Evolutionary conservation across 2,329 filamentous ascomycete genomes (phyloP).

Genomic region (Zarea fungicola): DNA sequence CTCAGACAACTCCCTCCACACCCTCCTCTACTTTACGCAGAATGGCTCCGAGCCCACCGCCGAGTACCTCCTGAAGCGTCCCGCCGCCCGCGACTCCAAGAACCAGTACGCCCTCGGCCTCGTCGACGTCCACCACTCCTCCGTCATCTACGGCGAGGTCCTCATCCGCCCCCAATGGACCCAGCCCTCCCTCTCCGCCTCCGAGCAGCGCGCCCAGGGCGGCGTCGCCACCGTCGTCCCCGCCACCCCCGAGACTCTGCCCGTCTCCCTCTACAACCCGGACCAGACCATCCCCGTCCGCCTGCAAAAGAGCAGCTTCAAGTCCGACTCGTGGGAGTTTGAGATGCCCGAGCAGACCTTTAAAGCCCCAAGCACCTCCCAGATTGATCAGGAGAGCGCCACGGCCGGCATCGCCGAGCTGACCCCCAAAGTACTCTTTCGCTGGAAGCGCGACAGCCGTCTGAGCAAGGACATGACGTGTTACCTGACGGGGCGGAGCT

Average conservation of each 20-base stretch:
- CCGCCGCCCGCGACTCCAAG: constrained; percentile 60
- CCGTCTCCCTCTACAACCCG: constrained; percentile 89
- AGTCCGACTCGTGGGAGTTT: constrained; percentile 81
- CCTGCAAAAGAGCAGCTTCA: constrained; percentile 67
- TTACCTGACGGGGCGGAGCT: constrained; percentile 73
- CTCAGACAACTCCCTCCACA: constrained; percentile 50
- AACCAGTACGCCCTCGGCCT: constrained; percentile 86
- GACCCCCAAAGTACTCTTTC: constrained; percentile 74
- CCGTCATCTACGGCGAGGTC: constrained; percentile 83
- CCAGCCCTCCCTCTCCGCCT: constrained; percentile 73
- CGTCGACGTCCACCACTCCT: constrained; percentile 73
- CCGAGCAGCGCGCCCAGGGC: constrained; percentile 67
- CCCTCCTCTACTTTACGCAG: constrained; percentile 56
- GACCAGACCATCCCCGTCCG: constrained; percentile 74
- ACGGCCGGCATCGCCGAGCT: constrained; percentile 35
- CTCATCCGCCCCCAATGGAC: constrained; percentile 80
- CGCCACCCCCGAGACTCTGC: constrained; percentile 70
- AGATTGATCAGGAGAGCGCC: constrained; percentile 66
- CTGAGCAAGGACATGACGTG: constrained; percentile 85
- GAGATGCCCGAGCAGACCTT: constrained; percentile 86
- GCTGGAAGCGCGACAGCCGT: constrained; percentile 84
- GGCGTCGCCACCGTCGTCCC: constrained; percentile 62
- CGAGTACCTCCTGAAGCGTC: constrained; percentile 75
- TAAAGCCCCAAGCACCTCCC: constrained; percentile 69
- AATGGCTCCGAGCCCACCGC: constrained; percentile 76